These are phyloP conservation scores for Juglanconis sp. DNA, from an alignment of 2,329 filamentous ascomycete species.

Conservation along the genomic window DNA sequence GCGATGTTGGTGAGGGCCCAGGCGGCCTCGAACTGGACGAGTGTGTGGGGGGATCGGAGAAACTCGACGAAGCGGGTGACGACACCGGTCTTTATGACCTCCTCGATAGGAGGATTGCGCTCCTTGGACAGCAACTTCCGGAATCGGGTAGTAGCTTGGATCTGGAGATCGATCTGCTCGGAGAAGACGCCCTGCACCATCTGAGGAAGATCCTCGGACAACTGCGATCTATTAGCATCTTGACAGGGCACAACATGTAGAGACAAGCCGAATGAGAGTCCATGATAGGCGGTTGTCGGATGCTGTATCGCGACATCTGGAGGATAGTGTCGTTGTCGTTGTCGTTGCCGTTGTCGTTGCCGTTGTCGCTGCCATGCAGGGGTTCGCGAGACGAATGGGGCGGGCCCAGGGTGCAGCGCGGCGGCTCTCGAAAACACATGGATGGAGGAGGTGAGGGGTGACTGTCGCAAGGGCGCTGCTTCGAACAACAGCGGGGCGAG, in stretches of 20 bases:
- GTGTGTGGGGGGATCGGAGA: conserved; percentile 91
- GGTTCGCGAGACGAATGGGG: conserved; percentile 4
- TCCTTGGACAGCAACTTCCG: conserved; percentile 97
- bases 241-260: no score
- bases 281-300: no score
- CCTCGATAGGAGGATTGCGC: conserved; percentile 97
- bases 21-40: conserved; percentile 98
- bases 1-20: conserved; percentile 99
- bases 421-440: neutral
- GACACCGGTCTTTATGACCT: conserved; percentile 98
- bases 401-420: conserved; percentile 7
- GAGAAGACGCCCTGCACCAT: conserved; percentile 99
- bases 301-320: neutral
- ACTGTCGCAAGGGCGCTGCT: conserved; percentile 3
- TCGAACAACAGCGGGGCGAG: neutral
- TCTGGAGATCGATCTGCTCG: conserved; percentile 96
- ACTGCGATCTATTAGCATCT: conserved; percentile 50
- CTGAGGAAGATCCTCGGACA: conserved; percentile 95
- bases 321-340: neutral
- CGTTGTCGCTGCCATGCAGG: neutral
- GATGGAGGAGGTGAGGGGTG: conserved; percentile 16
- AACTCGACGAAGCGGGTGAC: conserved; percentile 98
- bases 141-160: conserved; percentile 97
- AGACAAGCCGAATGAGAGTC: neutral
- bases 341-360: no score